Evolutionary conservation across 441 rosid species (phyloP).

Genomic region (Mallotus japonicus): DNA sequence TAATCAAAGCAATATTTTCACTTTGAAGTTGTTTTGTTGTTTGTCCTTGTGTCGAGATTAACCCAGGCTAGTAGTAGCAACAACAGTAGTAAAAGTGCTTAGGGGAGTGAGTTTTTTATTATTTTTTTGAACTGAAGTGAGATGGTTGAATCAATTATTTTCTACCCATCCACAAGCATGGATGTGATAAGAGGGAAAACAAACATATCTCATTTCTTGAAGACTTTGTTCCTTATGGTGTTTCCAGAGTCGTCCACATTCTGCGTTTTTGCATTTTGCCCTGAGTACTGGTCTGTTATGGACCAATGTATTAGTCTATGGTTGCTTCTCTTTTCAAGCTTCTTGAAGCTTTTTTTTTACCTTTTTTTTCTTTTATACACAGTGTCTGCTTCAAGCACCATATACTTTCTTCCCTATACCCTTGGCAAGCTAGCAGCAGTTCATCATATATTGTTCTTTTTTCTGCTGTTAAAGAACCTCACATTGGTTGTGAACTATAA

Average conservation of each 20-base stretch:
- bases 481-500: background rate
- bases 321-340: too few species aligned
- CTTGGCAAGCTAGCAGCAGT: background rate
- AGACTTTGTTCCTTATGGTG: constrained; percentile 25
- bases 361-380: background rate
- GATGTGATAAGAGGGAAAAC: constrained; percentile 34
- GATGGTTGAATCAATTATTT: constrained; percentile 30
- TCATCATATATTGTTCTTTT: background rate
- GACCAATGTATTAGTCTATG: constrained; percentile 18
- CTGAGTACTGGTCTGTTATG: constrained; percentile 27
- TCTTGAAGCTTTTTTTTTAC: background rate
- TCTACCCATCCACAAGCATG: constrained; percentile 26
- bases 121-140: background rate
- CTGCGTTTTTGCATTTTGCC: constrained; percentile 11
- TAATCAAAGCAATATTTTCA: background rate
- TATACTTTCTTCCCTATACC: background rate
- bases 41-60: constrained; percentile 21
- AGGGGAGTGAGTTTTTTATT: too few species aligned
- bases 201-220: constrained; percentile 35
- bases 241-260: constrained; percentile 31
- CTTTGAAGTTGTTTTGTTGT: constrained; percentile 12
- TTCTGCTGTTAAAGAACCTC: background rate
- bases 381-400: background rate
- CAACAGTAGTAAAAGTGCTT: too few species aligned
- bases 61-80: too few species aligned